Evolutionary conservation across 2,329 filamentous ascomycete genomes (phyloP), one percentile per base, ranked within the genome.

Genomic region (Cercospora sp.): DNA sequence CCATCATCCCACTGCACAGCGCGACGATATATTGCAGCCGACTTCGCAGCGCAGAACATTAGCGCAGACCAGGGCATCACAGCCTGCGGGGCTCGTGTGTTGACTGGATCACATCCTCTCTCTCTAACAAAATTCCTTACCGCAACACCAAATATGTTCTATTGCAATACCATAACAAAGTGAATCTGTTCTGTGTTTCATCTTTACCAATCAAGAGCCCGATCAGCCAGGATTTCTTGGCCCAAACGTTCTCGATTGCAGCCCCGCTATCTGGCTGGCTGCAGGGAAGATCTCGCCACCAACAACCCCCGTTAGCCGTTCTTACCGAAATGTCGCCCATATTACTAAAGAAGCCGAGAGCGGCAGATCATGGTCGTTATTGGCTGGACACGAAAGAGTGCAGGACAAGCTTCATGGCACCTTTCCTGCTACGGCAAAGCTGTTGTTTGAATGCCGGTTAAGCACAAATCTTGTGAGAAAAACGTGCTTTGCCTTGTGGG

Each of bases 401-500:
- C 62, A n/a, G n/a, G 48, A 64, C 20, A 64, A 63, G 61, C 61
- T 48, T 63, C 36, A 26, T 4, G 1, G 6, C 48, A 28, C 61
- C 33, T 63, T 63, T 20, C 61, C 61, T 55, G 10, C 18, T 63
- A 5, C 9, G 53, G 61, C n/a, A 57, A 64, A 26, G 31, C 30
- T 31, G 28, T 9, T 36, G 30, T 55, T 51, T 10, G 16, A 3
- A 28, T 26, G 36, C 20, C 18, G 36, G 60, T 58, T 26, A 53
- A 63, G 42, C 26, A 62, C 40, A 30, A 63, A 55, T 55, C 48
- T 55, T 30, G 53, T n/a, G 53, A 57, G 53, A 59, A 59, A 59
- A 59, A 59, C 30, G 18, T 59, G 55, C n/a, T 59, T 57, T 59
- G 55, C 55, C 23, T 18, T 18, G 26, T 31, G 9, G n/a, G 55